These are phyloP conservation scores for Sarocladium kiliense DNA, from an alignment of 2,329 filamentous ascomycete genomes.

Conservation along the genomic window DNA sequence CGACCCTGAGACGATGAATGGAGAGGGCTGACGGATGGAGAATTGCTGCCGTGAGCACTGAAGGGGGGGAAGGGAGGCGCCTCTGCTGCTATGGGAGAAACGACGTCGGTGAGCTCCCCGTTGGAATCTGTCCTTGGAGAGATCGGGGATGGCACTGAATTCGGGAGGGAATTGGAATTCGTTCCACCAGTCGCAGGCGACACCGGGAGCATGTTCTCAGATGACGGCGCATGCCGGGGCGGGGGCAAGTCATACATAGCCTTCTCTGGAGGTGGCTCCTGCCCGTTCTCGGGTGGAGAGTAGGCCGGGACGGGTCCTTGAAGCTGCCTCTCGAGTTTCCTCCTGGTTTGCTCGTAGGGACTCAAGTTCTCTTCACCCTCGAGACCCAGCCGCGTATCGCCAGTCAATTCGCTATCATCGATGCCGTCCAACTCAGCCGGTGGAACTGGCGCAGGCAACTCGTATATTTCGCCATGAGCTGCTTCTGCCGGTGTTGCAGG, in stretches of 20 bases:
- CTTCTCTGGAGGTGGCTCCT: conserved; percentile 25
- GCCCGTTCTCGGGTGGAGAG: conserved; percentile 31
- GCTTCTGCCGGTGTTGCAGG: conserved; percentile 33
- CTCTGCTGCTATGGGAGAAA: background rate
- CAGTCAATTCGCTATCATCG: conserved; percentile 29
- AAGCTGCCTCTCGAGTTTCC: conserved; percentile 46
- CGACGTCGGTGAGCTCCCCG: background rate
- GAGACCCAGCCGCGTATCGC: conserved; percentile 35
- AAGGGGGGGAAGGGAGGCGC: background rate
- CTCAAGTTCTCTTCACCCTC: conserved; percentile 34
- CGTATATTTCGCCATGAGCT: conserved; percentile 44
- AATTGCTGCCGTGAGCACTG: background rate
- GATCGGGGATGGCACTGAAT: conserved; percentile 7
- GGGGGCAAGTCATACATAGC: background rate
- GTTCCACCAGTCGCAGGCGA: background rate
- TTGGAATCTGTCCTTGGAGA: background rate
- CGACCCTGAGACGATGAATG: background rate
- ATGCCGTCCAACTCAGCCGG: conserved; percentile 46
- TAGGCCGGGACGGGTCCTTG: conserved; percentile 46
- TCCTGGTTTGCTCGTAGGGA: conserved; percentile 45
- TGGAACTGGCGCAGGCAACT: conserved; percentile 40
- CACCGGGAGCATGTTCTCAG: background rate
- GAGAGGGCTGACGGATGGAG: background rate
- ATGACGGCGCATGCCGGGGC: background rate
- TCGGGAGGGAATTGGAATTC: conserved; percentile 3